phyloP scores from a whole-genome alignment of 2,329 filamentous ascomycete species.

The Colletotrichum tanaceti region DNA sequence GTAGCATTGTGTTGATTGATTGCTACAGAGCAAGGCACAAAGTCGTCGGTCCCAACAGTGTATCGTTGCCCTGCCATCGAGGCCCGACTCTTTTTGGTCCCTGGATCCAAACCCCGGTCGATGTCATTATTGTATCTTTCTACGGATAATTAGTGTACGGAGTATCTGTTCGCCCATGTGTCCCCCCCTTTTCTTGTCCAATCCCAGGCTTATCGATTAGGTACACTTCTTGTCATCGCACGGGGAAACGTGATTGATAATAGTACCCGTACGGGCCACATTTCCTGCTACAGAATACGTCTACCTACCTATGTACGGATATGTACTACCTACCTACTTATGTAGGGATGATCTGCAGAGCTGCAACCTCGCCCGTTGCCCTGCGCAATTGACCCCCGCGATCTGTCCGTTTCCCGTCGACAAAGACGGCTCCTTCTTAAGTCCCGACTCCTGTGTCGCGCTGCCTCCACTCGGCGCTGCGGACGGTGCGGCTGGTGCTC shows the following conservation, averaged over 20 bases:
- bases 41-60: not conserved
- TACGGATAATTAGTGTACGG: too few species aligned
- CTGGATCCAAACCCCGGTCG: not conserved
- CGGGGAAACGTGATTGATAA: not conserved
- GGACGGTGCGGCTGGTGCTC: slow-evolving; percentile 29
- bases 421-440: slow-evolving; percentile 4
- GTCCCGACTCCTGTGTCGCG: not conserved
- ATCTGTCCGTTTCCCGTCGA: slow-evolving; percentile 6
- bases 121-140: not conserved
- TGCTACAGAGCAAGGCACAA: too few species aligned
- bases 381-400: slow-evolving; percentile 10
- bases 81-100: not conserved
- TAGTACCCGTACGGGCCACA: too few species aligned
- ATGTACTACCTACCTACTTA: too few species aligned
- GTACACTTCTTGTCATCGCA: not conserved
- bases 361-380: slow-evolving; percentile 37
- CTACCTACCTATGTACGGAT: slow-evolving; percentile 6
- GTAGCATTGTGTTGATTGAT: not conserved
- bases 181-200: too few species aligned
- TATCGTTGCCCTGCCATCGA: slow-evolving; percentile 18
- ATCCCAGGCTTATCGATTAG: not conserved
- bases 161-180: too few species aligned
- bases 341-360: slow-evolving; percentile 37
- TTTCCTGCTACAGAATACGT: too few species aligned
- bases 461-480: slow-evolving; percentile 7